Evolutionary conservation across 371 early-diverging fungal genomes (phyloP).

Genomic region (Fennellomyces sp.): DNA sequence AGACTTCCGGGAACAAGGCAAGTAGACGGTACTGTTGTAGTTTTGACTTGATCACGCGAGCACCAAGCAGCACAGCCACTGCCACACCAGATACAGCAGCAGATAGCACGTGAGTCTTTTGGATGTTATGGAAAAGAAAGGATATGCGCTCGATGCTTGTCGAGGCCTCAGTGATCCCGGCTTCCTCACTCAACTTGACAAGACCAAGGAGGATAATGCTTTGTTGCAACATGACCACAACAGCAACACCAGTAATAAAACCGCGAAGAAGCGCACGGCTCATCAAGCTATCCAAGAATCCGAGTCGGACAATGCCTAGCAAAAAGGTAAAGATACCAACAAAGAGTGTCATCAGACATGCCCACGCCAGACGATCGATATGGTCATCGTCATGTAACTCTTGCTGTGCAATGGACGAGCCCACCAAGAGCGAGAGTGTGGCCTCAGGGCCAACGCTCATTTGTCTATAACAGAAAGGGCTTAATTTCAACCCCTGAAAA

Average conservation of each 20-base stretch:
- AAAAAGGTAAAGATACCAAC: constrained; percentile 90
- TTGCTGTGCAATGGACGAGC: constrained; percentile 71
- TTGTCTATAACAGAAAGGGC: constrained; percentile 56
- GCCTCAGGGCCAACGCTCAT: constrained; percentile 92
- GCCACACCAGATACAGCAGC: constrained; percentile 68
- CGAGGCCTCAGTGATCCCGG: constrained; percentile 64
- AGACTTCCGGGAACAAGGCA: constrained; percentile 86
- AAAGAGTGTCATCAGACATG: constrained; percentile 80
- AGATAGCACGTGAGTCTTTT: constrained; percentile 66
- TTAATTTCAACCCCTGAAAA: too few species aligned
- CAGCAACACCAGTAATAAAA: constrained; percentile 91
- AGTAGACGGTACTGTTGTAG: constrained; percentile 47
- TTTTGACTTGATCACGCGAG: constrained; percentile 62
- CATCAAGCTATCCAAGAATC: constrained; percentile 93
- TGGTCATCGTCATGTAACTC: constrained; percentile 43
- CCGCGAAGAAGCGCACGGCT: constrained; percentile 89
- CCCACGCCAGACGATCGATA: constrained; percentile 62
- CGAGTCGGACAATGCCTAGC: constrained; percentile 90
- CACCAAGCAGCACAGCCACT: constrained; percentile 64
- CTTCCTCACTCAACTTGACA: constrained; percentile 39
- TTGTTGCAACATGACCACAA: constrained; percentile 89
- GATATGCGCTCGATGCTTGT: constrained; percentile 76
- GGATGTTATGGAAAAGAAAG: constrained; percentile 58
- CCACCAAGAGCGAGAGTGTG: constrained; percentile 85
- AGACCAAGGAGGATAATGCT: constrained; percentile 77